These are phyloP conservation scores for Diaporthe nobilis DNA, from an alignment of 2,329 filamentous ascomycete species.

Conservation along the genomic window DNA sequence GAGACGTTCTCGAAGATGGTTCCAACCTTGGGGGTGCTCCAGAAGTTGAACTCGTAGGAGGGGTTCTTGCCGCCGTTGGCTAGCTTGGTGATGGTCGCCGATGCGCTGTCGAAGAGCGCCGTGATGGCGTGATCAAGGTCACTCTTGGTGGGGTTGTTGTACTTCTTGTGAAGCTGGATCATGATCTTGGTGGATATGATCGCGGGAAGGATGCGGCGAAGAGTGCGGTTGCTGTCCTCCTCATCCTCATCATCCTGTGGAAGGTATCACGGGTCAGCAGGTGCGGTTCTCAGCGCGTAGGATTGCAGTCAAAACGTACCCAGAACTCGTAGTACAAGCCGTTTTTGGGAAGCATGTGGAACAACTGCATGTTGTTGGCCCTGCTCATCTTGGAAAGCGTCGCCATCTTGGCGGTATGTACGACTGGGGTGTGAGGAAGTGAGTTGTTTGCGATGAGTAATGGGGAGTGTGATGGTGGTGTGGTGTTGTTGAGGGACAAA, in stretches of 20 bases:
- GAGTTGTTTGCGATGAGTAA: not conserved
- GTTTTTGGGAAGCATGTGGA: not conserved
- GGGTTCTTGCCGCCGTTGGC: not conserved
- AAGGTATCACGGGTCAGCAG: not conserved
- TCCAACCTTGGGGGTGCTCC: not conserved
- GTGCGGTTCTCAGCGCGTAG: rapidly evolving
- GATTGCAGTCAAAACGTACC: not conserved
- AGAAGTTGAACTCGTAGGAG: not conserved
- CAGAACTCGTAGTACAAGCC: not conserved
- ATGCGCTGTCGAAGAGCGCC: not conserved
- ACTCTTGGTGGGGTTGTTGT: not conserved
- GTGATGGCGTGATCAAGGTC: not conserved
- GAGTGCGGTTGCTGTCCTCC: not conserved
- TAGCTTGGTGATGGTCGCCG: not conserved
- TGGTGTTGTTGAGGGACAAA: not conserved
- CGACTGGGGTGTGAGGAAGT: no score
- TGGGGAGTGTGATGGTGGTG: not conserved
- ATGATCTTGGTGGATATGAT: constrained; percentile 5
- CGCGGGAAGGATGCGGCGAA: not conserved
- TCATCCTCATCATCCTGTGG: not conserved
- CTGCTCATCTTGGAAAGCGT: not conserved
- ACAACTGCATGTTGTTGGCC: not conserved
- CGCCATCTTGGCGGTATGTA: not conserved
- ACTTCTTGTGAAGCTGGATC: not conserved
- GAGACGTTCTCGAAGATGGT: not conserved